phyloP scores from a whole-genome alignment of 805 yeast genomes.

The Scheffersomyces stipitis region DNA sequence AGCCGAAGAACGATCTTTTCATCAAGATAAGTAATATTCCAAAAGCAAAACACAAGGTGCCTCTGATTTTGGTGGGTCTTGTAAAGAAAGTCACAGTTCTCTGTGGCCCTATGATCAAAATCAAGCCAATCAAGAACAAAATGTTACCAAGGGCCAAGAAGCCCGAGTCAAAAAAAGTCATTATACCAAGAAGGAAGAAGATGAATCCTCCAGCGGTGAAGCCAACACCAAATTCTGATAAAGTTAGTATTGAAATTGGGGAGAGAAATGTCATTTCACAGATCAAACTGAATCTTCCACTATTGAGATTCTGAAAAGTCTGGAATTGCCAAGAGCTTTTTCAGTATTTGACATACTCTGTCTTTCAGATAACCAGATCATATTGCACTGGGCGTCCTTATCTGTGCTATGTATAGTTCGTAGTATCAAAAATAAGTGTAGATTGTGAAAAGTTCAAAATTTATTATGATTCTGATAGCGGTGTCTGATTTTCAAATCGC shows the following conservation, averaged over 20 bases:
- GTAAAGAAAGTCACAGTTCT: constrained; percentile 81
- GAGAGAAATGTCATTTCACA: too few species aligned
- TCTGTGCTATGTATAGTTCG: too few species aligned
- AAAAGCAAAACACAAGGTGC: constrained; percentile 71
- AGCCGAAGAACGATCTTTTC: constrained; percentile 81
- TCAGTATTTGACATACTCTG: constrained; percentile 54
- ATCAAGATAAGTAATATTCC: constrained; percentile 77
- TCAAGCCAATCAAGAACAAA: constrained; percentile 75
- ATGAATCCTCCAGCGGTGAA: constrained; percentile 83
- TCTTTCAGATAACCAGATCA: constrained; percentile 75
- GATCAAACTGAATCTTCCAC: too few species aligned
- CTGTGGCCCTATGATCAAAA: constrained; percentile 83
- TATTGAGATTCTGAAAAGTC: too few species aligned
- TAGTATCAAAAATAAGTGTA: too few species aligned
- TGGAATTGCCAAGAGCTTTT: not conserved
- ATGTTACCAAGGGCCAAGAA: constrained; percentile 87
- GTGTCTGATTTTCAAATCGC: too few species aligned
- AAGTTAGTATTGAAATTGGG: too few species aligned
- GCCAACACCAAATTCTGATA: constrained; percentile 82
- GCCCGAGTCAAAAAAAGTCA: constrained; percentile 86
- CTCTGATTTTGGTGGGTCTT: constrained; percentile 83
- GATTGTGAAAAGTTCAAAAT: too few species aligned
- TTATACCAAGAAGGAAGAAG: constrained; percentile 76
- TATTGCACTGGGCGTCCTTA: too few species aligned
- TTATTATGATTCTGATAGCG: too few species aligned